Base-by-base conservation (phyloP, 1,139 yeast genomes). In the Casaregolazyma suthepensis region DNA sequence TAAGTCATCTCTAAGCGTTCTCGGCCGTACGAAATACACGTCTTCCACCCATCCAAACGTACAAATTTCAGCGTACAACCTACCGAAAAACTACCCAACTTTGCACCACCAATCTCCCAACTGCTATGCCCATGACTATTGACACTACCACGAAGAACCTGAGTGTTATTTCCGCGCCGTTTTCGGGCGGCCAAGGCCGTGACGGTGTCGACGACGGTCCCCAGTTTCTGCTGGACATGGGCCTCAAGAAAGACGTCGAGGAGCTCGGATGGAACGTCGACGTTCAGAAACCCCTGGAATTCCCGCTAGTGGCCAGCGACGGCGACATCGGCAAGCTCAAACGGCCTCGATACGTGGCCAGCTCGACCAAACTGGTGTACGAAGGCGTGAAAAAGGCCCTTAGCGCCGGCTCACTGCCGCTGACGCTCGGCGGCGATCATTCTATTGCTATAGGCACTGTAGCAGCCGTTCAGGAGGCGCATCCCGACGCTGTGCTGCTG, bases 341-440 rank as follows among this genome's bases (percentile, higher is more conserved):
- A 71, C 84, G 90, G 64, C 84, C 96, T 18, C 74, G 78, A 45
- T 77, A 85, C 67, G 99, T 93, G 12, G 82, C 90, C 57, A 82
- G 80, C 49, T 84, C 94, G 57, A 81, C 90, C 60, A 69, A 81
- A 65, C 71, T 71, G 58, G 81, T 93, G 54, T 84, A 81, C 68
- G 74, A 83, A 43, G 72, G 87, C 3, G 90, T 87, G 53, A 73
- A 74, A 54, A 61, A 68, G 4, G 80, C 87, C 13, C 80, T 86
- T 46, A 64, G 70, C 20, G 64, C 68, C n/a, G 81, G 80, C 17
- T 74, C 78, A 45, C 76, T 93, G 57, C 94, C 96, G 2, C 73
- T 93, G 54, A 90, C 96, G 4, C 71, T 93, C 55, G 99, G 99
- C 53, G 99, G 99, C 53, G 99, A 93, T 72, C 99, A 93, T 70